Evolutionary conservation across 108 stramenopile genomes (phyloP).

Genomic region (Pseudonitzschia delicatissima): DNA sequence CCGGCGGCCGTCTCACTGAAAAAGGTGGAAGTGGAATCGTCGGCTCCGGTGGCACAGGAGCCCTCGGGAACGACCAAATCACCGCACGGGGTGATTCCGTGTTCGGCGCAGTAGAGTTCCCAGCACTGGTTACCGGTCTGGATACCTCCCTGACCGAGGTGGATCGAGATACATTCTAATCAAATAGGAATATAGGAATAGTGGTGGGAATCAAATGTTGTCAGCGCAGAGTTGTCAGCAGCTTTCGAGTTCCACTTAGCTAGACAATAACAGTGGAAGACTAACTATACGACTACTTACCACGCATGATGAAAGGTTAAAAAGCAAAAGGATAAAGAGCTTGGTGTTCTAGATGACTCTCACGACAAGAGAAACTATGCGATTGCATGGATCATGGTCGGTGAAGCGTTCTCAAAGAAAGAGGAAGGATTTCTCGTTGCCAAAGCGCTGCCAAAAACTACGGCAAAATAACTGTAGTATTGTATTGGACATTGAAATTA

Average conservation of each 20-base stretch:
- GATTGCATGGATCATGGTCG: neutral
- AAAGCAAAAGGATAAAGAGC: conserved; percentile 13
- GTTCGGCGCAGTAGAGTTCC: conserved; percentile 98
- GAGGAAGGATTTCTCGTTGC: too few relatives aligned
- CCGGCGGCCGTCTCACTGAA: conserved; percentile 97
- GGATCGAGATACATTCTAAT: conserved; percentile 69
- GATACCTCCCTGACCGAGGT: conserved; percentile 94
- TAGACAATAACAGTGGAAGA: neutral
- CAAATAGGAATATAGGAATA: neutral
- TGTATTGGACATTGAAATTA: too few relatives aligned
- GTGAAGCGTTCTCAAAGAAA: too few relatives aligned
- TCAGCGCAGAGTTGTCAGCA: neutral
- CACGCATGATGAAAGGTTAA: conserved; percentile 35
- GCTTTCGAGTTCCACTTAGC: neutral
- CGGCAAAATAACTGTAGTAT: too few relatives aligned
- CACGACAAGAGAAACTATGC: conserved; percentile 40
- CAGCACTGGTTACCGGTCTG: conserved; percentile 97
- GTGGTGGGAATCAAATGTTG: neutral
- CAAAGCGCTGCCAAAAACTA: too few relatives aligned
- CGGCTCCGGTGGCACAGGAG: conserved; percentile 73
- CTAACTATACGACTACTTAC: conserved; percentile 21
- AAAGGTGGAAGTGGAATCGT: conserved; percentile 96
- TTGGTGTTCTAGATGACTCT: conserved; percentile 20
- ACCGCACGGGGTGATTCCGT: conserved; percentile 95
- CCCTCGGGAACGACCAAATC: conserved; percentile 68